Conservation (phyloP, 1,284 basidiomycete species). For the Singerocomus rubriflavus region DNA sequence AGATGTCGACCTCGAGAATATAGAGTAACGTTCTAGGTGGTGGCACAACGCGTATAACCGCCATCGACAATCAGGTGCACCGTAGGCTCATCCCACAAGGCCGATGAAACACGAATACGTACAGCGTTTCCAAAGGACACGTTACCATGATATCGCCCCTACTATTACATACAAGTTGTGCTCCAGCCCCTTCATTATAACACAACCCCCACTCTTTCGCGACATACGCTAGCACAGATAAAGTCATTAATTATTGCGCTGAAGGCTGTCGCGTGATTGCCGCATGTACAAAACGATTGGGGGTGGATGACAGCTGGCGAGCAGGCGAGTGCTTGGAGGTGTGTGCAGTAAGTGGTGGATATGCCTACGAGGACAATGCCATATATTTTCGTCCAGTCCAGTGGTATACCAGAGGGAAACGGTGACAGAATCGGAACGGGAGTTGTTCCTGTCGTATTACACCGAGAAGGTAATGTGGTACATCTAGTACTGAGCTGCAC, state of each 20-base stretch:
- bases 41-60: too few relatives aligned
- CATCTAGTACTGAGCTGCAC: too few relatives aligned
- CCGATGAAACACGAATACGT: too few relatives aligned
- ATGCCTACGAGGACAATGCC: background rate
- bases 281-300: slow-evolving; percentile 8
- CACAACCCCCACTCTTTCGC: slow-evolving; percentile 7
- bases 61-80: too few relatives aligned
- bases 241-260: slow-evolving; percentile 11
- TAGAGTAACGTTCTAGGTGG: too few relatives aligned
- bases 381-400: slow-evolving; percentile 3
- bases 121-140: too few relatives aligned
- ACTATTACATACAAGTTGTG: too few relatives aligned
- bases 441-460: too few relatives aligned
- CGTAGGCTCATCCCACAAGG: too few relatives aligned
- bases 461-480: too few relatives aligned
- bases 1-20: too few relatives aligned
- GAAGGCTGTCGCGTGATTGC: background rate
- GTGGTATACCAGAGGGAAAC: slow-evolving; percentile 5
- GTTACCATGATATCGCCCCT: too few relatives aligned
- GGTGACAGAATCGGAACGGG: background rate
- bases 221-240: slow-evolving; percentile 11
- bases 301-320: slow-evolving; percentile 4
- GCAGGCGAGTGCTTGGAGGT: background rate
- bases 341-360: background rate
- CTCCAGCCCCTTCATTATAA: slow-evolving; percentile 2